phyloP scores from a whole-genome alignment of 2,329 filamentous ascomycete genomes.

The Huntiella bhutanensis region DNA sequence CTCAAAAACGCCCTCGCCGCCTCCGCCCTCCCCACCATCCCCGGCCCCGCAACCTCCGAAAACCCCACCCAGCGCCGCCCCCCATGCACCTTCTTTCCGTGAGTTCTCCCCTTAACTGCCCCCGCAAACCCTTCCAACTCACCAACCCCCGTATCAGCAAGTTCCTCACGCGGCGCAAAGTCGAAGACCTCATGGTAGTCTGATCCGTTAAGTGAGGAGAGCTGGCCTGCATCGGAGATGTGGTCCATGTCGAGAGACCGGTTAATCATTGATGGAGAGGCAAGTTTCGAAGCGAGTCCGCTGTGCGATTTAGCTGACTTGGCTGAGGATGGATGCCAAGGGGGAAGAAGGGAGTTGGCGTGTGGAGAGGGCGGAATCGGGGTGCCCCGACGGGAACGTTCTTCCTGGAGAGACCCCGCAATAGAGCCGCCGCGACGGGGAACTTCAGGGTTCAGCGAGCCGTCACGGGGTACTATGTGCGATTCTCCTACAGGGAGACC shows the following conservation, averaged over 20 bases:
- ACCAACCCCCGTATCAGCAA: background rate
- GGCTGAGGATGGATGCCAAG: constrained; percentile 35
- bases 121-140: constrained; percentile 1
- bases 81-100: background rate
- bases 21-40: constrained; percentile 34
- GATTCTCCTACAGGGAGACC: no score
- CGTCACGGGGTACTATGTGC: background rate
- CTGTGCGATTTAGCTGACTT: constrained; percentile 18
- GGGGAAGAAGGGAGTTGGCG: constrained; percentile 31
- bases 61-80: constrained; percentile 34
- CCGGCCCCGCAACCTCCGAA: constrained; percentile 45
- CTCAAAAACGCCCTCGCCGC: constrained; percentile 63
- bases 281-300: constrained; percentile 14
- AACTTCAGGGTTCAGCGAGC: background rate
- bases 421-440: background rate
- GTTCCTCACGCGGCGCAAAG: background rate
- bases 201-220: no score
- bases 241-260: constrained; percentile 8
- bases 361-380: constrained; percentile 48
- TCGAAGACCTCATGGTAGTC: no score
- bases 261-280: background rate
- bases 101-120: background rate
- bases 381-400: constrained; percentile 19
- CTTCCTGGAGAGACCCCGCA: constrained; percentile 25
- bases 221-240: no score